These are phyloP conservation scores for Cryphonectria radicalis DNA, from an alignment of 2,329 filamentous ascomycete genomes.

Conservation along the genomic window DNA sequence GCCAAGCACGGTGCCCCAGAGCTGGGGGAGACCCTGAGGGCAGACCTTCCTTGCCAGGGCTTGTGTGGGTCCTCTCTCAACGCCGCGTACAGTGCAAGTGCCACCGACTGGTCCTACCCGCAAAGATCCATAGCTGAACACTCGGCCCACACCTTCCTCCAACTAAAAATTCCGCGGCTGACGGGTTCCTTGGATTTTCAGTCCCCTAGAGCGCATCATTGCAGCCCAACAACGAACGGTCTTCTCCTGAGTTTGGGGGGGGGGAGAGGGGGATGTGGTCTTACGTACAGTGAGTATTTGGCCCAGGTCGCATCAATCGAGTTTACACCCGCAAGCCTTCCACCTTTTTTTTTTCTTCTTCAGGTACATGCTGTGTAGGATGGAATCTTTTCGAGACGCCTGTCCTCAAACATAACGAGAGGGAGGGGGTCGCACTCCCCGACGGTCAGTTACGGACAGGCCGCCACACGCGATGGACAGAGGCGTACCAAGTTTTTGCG, in stretches of 20 bases:
- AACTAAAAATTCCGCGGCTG: constrained; percentile 1
- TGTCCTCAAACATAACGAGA: constrained; percentile 1
- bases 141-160: neutral
- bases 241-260: neutral
- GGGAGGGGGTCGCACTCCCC: neutral
- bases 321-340: neutral
- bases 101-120: neutral
- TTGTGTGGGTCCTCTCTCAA: neutral
- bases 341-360: neutral
- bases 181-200: neutral
- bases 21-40: constrained; percentile 1
- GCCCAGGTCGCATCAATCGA: neutral
- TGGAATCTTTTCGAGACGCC: neutral
- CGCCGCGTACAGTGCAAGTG: neutral
- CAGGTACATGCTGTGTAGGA: neutral
- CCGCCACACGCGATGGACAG: neutral
- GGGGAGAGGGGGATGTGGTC: neutral
- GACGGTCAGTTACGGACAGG: neutral
- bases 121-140: constrained; percentile 1
- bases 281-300: neutral
- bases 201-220: neutral
- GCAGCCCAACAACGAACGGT: neutral
- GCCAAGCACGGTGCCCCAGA: neutral
- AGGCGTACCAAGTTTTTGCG: neutral
- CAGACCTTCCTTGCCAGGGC: neutral